These are phyloP conservation scores for Fusarium bulbicola DNA, from an alignment of 2,329 filamentous ascomycete species.

Conservation along the genomic window DNA sequence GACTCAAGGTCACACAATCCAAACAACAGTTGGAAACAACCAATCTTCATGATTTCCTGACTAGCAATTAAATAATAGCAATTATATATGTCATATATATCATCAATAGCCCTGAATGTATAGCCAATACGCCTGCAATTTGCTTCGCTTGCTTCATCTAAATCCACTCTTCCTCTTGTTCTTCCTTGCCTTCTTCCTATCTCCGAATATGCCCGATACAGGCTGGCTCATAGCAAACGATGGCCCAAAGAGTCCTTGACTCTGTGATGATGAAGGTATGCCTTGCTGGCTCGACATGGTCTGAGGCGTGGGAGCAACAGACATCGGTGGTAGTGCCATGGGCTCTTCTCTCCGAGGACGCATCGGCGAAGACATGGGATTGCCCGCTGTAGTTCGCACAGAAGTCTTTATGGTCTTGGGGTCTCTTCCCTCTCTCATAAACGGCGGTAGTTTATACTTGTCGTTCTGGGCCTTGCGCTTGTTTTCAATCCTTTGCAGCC, in stretches of 20 bases:
- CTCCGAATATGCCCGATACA: constrained; percentile 57
- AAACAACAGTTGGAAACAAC: not conserved
- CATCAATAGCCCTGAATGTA: not conserved
- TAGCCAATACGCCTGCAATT: not conserved
- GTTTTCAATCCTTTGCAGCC: constrained; percentile 46
- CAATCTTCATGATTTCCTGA: not conserved
- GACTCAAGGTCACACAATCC: not conserved
- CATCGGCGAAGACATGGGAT: constrained; percentile 20
- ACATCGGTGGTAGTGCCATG: constrained; percentile 19
- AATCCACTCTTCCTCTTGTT: constrained; percentile 55
- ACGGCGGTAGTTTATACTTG: constrained; percentile 44
- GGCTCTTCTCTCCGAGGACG: constrained; percentile 19
- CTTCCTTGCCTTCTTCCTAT: constrained; percentile 55
- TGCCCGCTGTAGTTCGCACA: not conserved
- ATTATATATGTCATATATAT: not conserved
- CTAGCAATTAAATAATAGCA: not conserved
- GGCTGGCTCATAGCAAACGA: constrained; percentile 57
- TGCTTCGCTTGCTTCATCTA: constrained; percentile 38
- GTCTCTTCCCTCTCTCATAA: constrained; percentile 40
- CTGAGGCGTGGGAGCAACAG: constrained; percentile 38
- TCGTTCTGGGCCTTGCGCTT: constrained; percentile 48
- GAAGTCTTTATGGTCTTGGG: constrained; percentile 20
- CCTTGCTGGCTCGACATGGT: constrained; percentile 50
- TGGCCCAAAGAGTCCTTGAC: constrained; percentile 41
- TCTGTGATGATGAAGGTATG: constrained; percentile 48